Conservation (phyloP, 192 early-diverging fungal species). For the Coemansia interrupta region DNA sequence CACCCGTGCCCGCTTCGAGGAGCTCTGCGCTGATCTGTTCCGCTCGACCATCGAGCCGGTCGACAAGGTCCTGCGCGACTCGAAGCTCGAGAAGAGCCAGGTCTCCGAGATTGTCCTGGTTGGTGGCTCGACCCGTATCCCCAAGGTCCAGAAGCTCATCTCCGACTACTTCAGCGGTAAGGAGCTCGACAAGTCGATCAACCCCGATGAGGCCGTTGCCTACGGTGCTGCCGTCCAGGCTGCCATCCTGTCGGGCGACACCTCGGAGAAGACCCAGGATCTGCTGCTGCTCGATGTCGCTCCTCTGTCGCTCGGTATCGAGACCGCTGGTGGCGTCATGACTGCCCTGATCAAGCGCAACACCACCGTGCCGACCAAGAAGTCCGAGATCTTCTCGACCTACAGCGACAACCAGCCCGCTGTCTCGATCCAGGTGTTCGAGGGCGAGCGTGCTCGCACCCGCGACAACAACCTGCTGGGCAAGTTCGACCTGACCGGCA, state of each 20-base stretch:
- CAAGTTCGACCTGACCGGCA: conserved; percentile 96
- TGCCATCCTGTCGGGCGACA: conserved; percentile 93
- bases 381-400: conserved; percentile 98
- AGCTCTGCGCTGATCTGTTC: conserved; percentile 97
- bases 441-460: conserved; percentile 95
- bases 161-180: conserved; percentile 99
- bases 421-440: conserved; percentile 96
- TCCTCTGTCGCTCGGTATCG: conserved; percentile 96
- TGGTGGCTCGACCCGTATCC: conserved; percentile 98
- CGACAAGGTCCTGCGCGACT: conserved; percentile 92
- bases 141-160: conserved; percentile 97
- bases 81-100: conserved; percentile 90
- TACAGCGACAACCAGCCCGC: conserved; percentile 98
- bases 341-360: conserved; percentile 96
- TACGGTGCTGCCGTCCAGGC: conserved; percentile 99
- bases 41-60: conserved; percentile 91
- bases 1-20: conserved; percentile 98
- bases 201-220: conserved; percentile 98
- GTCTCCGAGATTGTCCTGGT: conserved; percentile 96
- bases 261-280: conserved; percentile 93
- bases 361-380: conserved; percentile 96
- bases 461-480: conserved; percentile 99
- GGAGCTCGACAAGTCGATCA: conserved; percentile 98
- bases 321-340: conserved; percentile 98
- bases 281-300: conserved; percentile 93